Conservation (phyloP, 2,329 filamentous ascomycete species). For the Fusarium sp. region DNA sequence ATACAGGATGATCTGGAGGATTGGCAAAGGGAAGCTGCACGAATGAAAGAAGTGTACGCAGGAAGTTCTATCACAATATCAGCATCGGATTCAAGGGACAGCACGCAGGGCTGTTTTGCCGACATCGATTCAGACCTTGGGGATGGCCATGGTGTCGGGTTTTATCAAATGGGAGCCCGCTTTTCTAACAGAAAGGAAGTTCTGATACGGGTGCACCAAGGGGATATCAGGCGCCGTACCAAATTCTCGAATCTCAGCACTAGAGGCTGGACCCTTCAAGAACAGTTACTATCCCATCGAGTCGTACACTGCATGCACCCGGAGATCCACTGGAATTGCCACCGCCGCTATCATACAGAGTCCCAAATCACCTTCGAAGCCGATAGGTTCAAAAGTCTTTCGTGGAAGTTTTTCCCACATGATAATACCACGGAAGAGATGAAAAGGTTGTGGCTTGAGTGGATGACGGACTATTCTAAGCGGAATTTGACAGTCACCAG, state of each 20-base stretch:
- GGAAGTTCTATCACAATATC: constrained; percentile 16
- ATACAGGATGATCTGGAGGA: constrained; percentile 30
- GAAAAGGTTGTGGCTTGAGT: constrained; percentile 5
- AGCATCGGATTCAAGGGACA: constrained; percentile 14
- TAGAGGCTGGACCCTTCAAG: constrained; percentile 11
- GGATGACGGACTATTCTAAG: constrained; percentile 18
- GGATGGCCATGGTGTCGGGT: neutral
- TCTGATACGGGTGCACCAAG: neutral
- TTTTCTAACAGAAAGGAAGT: neutral
- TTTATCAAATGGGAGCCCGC: neutral
- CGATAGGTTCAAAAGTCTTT: neutral
- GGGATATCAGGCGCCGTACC: neutral
- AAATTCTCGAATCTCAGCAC: constrained; percentile 4
- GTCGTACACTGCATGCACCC: constrained; percentile 18
- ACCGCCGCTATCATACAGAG: constrained; percentile 1
- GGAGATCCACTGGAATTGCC: constrained; percentile 27
- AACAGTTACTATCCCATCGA: constrained; percentile 11
- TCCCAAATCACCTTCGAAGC: neutral
- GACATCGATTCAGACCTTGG: neutral
- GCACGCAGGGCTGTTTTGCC: constrained; percentile 6
- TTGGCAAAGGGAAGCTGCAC: constrained; percentile 9
- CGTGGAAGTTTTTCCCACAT: neutral
- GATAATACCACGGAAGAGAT: neutral
- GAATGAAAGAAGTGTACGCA: constrained; percentile 9
- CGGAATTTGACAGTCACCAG: constrained; percentile 3